Evolutionary conservation across 176 grass and related monocot species (phyloP).

Genomic region (sorghum (Sorghum bicolor)): DNA sequence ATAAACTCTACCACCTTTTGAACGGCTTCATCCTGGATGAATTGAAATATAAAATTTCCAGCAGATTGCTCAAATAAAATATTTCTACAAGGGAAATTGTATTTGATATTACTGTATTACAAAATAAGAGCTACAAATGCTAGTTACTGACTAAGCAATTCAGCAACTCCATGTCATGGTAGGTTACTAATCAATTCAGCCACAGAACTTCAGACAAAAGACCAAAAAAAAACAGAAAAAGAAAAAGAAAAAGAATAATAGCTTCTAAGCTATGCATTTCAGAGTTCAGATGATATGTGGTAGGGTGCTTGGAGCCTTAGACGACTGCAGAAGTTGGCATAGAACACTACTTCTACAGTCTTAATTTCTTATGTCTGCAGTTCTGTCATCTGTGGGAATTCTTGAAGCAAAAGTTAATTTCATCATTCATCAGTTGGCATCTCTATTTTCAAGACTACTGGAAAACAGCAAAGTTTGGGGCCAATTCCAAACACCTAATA

Average conservation of each 20-base stretch:
- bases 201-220: background rate
- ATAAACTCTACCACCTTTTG: slow-evolving; percentile 88
- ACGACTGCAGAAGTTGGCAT: background rate
- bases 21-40: slow-evolving; percentile 77
- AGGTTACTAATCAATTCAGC: background rate
- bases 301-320: background rate
- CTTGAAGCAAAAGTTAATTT: background rate
- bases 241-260: background rate
- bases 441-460: background rate
- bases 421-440: slow-evolving; percentile 9
- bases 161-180: background rate
- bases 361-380: background rate
- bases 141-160: background rate
- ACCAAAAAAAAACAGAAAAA: too few species aligned
- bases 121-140: slow-evolving; percentile 3
- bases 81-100: background rate
- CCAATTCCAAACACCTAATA: background rate
- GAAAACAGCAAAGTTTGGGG: background rate
- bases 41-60: slow-evolving; percentile 28
- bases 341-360: background rate
- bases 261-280: background rate
- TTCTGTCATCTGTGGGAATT: background rate
- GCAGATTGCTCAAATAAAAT: slow-evolving; percentile 2
- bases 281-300: background rate
- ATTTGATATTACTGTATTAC: background rate